Conservation (phyloP, 1,139 yeast genomes). For the Saccharomyces uvarum region DNA sequence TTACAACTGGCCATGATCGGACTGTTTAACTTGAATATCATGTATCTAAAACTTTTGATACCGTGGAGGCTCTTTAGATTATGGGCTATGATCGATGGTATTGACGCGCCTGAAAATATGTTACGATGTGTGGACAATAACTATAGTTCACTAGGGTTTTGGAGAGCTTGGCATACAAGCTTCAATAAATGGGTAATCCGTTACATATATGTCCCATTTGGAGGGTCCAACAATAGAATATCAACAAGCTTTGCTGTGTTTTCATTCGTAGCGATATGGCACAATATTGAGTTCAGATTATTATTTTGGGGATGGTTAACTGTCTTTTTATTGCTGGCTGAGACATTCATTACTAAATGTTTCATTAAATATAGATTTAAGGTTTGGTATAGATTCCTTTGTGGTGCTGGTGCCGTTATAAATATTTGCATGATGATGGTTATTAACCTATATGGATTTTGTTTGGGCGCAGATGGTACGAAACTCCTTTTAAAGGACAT, state of each 20-base stretch:
- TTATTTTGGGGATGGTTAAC: conserved; percentile 95
- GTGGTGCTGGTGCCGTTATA: conserved; percentile 79
- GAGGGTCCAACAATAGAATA: conserved; percentile 66
- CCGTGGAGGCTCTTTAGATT: conserved; percentile 95
- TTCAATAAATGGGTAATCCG: conserved; percentile 84
- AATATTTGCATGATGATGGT: conserved; percentile 98
- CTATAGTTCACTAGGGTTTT: conserved; percentile 83
- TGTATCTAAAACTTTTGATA: conserved; percentile 84
- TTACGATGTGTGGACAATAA: conserved; percentile 92
- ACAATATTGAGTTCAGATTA: conserved; percentile 81
- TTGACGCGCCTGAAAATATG: conserved; percentile 98
- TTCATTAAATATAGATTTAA: conserved; percentile 41
- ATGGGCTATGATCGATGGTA: conserved; percentile 86
- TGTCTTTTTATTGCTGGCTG: conserved; percentile 84
- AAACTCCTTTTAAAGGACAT: conserved; percentile 56
- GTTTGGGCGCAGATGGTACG: conserved; percentile 85
- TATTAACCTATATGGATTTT: conserved; percentile 91
- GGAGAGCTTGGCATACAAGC: conserved; percentile 99
- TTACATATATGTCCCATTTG: conserved; percentile 78
- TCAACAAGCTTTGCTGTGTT: conserved; percentile 80
- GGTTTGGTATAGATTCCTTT: conserved; percentile 67
- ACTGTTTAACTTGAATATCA: conserved; percentile 75
- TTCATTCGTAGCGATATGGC: conserved; percentile 97
- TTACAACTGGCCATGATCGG: conserved; percentile 95
- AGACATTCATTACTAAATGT: conserved; percentile 51